Evolutionary conservation across 1,284 basidiomycete genomes (phyloP), one percentile per base, ranked within the genome.

Genomic region (Acaromyces ingoldii): DNA sequence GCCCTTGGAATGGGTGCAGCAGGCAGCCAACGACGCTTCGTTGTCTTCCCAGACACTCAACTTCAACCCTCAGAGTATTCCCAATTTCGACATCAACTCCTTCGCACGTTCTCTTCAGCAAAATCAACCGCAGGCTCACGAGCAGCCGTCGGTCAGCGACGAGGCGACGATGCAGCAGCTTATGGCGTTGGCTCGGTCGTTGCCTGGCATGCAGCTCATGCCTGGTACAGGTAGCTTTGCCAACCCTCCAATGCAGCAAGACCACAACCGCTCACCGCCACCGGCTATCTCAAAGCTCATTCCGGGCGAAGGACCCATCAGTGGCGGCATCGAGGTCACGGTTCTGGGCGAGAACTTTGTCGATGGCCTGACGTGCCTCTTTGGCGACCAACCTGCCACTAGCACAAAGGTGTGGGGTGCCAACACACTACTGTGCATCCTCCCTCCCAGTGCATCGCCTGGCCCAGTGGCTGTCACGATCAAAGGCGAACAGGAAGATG

Each of bases 301-400:
- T 54, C 95, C 93, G 0, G 85, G 85, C 47, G 85, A 87, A 64
- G 93, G 95, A 6, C 92, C 93, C 48, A 73, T 68, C 15, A 62
- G 60, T 26, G 93, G 93, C 28, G 95, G 95, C 1, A 90, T 90
- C 60, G 91, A 95, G 75, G 88, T 99, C 21, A 98, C 95, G 0
- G 81, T 98, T 4, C 83, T 96, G 1, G 95, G 95, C 21, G 67
- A 70, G 45, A 69, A 74, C 41, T 97, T 99, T 78, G 66, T 75
- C 15, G 78, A 77, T 10, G 79, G 78, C 31, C 75, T 80, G 43
- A 77, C 85, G 49, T 89, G 90, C 67, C 79, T 91, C 5, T 98
- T 98, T 76, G 93, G 93, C 26, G 89, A 88, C 59, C 81, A 84
- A 4, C 77, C 84, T 1, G 87, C 91, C 3, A 86, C 84, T 49